Conservation (phyloP, 2,329 filamentous ascomycete species). For the Ophiostoma pallidulum region DNA sequence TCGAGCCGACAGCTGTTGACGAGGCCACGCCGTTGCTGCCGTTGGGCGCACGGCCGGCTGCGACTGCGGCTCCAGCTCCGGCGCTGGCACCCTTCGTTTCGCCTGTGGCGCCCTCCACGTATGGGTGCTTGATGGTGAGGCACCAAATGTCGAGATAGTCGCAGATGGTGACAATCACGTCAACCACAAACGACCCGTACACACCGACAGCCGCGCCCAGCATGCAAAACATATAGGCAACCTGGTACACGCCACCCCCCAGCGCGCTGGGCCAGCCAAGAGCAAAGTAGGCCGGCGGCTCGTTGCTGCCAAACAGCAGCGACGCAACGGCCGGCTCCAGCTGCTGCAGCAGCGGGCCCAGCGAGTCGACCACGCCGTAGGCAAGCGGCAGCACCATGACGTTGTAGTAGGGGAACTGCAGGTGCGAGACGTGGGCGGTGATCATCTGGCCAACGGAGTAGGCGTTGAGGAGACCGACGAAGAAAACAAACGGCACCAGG, state of each 20-base stretch:
- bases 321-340: conserved; percentile 25
- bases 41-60: not conserved
- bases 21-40: not conserved
- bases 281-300: conserved; percentile 10
- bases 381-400: conserved; percentile 69
- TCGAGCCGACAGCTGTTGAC: not conserved
- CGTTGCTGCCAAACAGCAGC: conserved; percentile 6
- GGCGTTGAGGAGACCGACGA: conserved; percentile 82
- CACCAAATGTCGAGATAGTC: conserved; percentile 99
- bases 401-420: conserved; percentile 84
- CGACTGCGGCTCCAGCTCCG: not conserved
- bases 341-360: conserved; percentile 58
- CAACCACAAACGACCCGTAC: conserved; percentile 95
- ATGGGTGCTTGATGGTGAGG: conserved; percentile 85
- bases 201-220: conserved; percentile 76
- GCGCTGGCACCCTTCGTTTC: not conserved
- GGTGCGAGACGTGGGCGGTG: conserved; percentile 81
- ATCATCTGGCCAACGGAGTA: conserved; percentile 96
- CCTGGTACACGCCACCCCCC: conserved; percentile 72
- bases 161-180: conserved; percentile 95
- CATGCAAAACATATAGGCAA: conserved; percentile 73
- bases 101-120: conserved; percentile 31
- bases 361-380: conserved; percentile 68
- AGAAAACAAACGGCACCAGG: conserved; percentile 81
- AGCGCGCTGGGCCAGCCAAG: conserved; percentile 67